phyloP scores from a whole-genome alignment of 1,284 basidiomycete species.

The Fomitopsis betulina region DNA sequence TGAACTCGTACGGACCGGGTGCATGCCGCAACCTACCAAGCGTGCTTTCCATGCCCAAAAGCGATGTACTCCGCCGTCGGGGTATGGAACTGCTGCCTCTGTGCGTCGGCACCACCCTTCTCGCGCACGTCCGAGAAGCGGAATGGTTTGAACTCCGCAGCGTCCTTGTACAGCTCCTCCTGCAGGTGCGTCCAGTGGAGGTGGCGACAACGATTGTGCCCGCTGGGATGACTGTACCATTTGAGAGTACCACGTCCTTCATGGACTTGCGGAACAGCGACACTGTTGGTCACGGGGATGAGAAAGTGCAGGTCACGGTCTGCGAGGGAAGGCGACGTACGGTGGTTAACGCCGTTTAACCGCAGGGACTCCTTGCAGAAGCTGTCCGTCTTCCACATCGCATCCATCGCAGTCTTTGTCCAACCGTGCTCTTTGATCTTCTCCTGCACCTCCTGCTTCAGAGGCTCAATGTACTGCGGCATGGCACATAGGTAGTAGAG shows the following conservation, averaged over 20 bases:
- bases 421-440: constrained; percentile 15
- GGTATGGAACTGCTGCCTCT: constrained; percentile 15
- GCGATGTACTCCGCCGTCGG: constrained; percentile 20
- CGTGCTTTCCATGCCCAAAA: constrained; percentile 26
- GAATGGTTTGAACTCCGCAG: constrained; percentile 10
- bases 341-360: neutral
- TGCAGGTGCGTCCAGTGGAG: constrained; percentile 7
- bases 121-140: constrained; percentile 11
- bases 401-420: constrained; percentile 18
- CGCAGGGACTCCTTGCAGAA: constrained; percentile 21
- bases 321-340: constrained; percentile 7
- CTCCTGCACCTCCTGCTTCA: constrained; percentile 18
- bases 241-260: constrained; percentile 34
- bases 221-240: constrained; percentile 36
- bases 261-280: constrained; percentile 30
- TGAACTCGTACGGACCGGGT: neutral
- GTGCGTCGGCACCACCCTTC: constrained; percentile 16
- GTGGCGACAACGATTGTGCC: constrained; percentile 33
- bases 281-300: constrained; percentile 17
- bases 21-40: constrained; percentile 20
- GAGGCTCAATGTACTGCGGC: constrained; percentile 16
- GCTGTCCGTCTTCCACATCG: constrained; percentile 23
- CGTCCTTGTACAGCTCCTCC: constrained; percentile 9
- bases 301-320: neutral
- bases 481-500: constrained; percentile 20